phyloP scores from a whole-genome alignment of 768 basidiomycete genomes.

The Termitomyces heimii region DNA sequence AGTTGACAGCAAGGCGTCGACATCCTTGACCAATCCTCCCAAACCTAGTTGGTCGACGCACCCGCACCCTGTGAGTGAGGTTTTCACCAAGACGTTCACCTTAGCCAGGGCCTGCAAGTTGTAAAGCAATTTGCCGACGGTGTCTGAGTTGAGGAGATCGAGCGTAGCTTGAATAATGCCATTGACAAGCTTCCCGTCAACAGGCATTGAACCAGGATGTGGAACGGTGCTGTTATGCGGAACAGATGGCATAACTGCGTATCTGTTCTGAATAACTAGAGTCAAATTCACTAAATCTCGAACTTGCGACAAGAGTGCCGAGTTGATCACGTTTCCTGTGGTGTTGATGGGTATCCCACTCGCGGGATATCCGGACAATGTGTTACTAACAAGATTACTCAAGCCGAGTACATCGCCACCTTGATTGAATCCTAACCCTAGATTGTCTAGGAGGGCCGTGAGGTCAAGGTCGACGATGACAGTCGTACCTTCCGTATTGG shows the following conservation, averaged over 20 bases:
- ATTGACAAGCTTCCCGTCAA: slow-evolving; percentile 9
- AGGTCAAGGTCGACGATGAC: slow-evolving; percentile 20
- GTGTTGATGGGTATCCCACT: neutral
- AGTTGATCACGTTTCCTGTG: slow-evolving; percentile 1
- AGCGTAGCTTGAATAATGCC: slow-evolving; percentile 9
- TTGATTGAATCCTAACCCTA: slow-evolving; percentile 14
- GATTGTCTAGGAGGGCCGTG: slow-evolving; percentile 15
- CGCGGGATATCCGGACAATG: neutral
- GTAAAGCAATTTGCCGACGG: slow-evolving; percentile 1
- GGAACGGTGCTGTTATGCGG: neutral
- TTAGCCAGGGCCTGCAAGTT: slow-evolving; percentile 7
- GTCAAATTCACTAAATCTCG: slow-evolving; percentile 4
- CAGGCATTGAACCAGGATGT: neutral
- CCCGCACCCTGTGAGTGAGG: slow-evolving; percentile 7
- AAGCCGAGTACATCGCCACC: neutral
- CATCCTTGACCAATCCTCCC: neutral
- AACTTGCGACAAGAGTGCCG: slow-evolving; percentile 3
- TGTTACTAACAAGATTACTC: neutral
- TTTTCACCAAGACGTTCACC: neutral
- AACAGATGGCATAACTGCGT: neutral
- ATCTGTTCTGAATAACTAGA: slow-evolving; percentile 2
- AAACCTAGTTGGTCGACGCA: slow-evolving; percentile 9
- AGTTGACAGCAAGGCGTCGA: slow-evolving; percentile 3
- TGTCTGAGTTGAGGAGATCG: slow-evolving; percentile 9
- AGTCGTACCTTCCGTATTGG: slow-evolving; percentile 10